A percentile compares a stretch with the other conserved stretches of the same genome.
Evolutionary conservation across 108 stramenopile genomes (phyloP).

Genomic region (Heterococcus sp.): DNA sequence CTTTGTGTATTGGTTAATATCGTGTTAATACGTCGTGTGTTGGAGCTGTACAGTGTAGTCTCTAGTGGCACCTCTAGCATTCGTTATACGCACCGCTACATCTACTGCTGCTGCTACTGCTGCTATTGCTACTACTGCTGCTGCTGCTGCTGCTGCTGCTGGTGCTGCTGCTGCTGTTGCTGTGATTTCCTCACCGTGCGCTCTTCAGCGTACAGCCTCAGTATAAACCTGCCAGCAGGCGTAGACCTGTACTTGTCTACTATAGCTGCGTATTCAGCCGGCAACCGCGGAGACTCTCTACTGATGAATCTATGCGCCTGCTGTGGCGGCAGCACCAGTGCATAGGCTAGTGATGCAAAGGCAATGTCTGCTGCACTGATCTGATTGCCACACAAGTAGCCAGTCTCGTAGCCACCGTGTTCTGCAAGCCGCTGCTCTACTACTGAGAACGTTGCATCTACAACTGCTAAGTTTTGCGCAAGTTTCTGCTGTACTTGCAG

Average conservation of each 20-base stretch:
- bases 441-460: not conserved
- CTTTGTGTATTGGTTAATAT: no score
- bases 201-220: not conserved
- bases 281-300: not conserved
- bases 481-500: not conserved
- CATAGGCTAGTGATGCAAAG: slow-evolving; percentile 10
- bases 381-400: slow-evolving; percentile 11
- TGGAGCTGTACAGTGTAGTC: no score
- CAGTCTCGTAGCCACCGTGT: not conserved
- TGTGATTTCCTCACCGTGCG: no score
- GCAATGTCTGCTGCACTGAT: slow-evolving; percentile 19
- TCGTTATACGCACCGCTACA: no score
- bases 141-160: no score
- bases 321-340: slow-evolving; percentile 10
- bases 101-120: no score
- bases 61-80: no score
- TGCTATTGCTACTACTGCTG: no score
- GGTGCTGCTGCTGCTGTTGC: no score
- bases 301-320: not conserved
- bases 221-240: not conserved
- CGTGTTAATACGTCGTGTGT: no score
- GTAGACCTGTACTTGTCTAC: not conserved
- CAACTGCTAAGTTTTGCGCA: not conserved
- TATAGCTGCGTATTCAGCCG: not conserved
- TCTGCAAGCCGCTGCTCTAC: slow-evolving; percentile 8